These are phyloP conservation scores for Allium sativum DNA, from an alignment of 106 monocot genomes.

Conservation along the genomic window DNA sequence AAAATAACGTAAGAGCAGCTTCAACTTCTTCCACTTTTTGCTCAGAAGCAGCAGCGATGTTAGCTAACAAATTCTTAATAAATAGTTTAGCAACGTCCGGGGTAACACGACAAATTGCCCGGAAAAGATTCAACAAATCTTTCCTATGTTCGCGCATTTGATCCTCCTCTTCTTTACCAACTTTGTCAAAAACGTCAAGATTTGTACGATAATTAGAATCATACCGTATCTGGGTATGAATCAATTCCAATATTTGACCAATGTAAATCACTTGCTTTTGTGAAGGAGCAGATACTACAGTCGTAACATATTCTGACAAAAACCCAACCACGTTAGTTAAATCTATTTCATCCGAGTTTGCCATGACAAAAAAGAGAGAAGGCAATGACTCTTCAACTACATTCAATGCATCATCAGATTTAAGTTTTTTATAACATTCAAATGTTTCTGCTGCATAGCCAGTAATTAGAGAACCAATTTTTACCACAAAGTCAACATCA, in stretches of 20 bases:
- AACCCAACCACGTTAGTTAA: constrained; percentile 49
- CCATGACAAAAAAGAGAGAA: constrained; percentile 59
- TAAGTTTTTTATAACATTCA: constrained; percentile 54
- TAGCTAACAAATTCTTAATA: constrained; percentile 46
- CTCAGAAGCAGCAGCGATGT: constrained; percentile 30
- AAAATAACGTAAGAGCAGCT: constrained; percentile 60
- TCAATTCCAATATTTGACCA: constrained; percentile 63
- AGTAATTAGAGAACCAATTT: constrained; percentile 49
- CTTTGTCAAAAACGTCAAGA: constrained; percentile 77
- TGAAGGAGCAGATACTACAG: constrained; percentile 46
- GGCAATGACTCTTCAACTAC: constrained; percentile 69
- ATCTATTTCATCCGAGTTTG: constrained; percentile 57
- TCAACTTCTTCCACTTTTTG: constrained; percentile 75
- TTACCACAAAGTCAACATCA: constrained; percentile 17
- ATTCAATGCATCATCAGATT: constrained; percentile 31
- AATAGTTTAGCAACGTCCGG: constrained; percentile 64
- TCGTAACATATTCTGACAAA: constrained; percentile 54
- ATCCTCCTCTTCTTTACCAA: constrained; percentile 91
- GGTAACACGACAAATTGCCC: constrained; percentile 60
- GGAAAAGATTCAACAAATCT: constrained; percentile 51
- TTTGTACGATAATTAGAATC: constrained; percentile 57
- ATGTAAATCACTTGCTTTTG: constrained; percentile 53
- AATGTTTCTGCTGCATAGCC: constrained; percentile 78
- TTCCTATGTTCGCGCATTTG: constrained; percentile 67
- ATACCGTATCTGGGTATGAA: constrained; percentile 47